These are phyloP conservation scores for Cornus suecica DNA, from an alignment of 148 eudicot genomes.

Conservation along the genomic window DNA sequence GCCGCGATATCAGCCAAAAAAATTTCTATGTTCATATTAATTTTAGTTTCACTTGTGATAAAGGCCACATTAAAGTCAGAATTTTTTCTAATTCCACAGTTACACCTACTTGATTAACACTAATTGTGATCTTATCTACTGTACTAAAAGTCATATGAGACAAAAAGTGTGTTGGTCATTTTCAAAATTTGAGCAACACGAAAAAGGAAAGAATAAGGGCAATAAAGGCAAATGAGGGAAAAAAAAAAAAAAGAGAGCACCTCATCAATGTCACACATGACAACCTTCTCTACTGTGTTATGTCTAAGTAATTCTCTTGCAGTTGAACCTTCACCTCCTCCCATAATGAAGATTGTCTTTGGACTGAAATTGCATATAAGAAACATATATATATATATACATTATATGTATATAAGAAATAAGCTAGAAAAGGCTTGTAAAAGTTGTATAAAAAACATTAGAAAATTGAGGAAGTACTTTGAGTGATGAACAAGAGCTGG, in stretches of 20 bases:
- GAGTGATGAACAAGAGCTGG: conserved; percentile 81
- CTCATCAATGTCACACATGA: conserved; percentile 97
- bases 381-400: not conserved
- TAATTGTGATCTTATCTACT: conserved; percentile 1
- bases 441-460: not conserved
- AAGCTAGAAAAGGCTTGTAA: no score
- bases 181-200: not conserved
- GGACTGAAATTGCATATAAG: conserved; percentile 41
- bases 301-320: conserved; percentile 86
- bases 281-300: conserved; percentile 60
- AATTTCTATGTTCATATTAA: conserved; percentile 3
- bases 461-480: conserved; percentile 31
- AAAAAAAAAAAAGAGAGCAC: conserved; percentile 20
- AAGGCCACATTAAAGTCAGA: not conserved
- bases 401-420: not conserved
- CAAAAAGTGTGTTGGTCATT: not conserved
- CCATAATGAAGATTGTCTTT: conserved; percentile 74
- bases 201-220: not conserved
- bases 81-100: not conserved
- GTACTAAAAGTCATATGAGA: not conserved
- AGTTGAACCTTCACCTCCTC: conserved; percentile 98
- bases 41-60: not conserved
- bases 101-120: not conserved
- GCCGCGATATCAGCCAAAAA: not conserved
- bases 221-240: not conserved